Conservation (phyloP, 805 yeast species). For the Barnettozyma vustinii region DNA sequence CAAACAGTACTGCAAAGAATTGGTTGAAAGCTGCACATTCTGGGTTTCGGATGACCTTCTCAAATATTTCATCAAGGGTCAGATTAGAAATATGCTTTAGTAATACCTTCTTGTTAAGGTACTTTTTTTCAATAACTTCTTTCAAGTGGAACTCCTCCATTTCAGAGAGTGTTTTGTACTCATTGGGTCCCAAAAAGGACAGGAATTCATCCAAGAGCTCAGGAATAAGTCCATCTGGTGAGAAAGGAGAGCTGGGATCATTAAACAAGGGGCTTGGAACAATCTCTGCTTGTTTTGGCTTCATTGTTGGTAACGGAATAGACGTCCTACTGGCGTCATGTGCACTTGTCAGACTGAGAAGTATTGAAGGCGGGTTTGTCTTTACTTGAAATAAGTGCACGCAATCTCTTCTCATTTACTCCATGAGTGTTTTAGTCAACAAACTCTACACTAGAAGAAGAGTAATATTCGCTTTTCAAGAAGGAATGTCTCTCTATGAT, state of each 20-base stretch:
- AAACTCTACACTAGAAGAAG: background rate
- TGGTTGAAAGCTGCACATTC: background rate
- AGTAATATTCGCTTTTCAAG: background rate
- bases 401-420: background rate
- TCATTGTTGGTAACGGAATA: background rate
- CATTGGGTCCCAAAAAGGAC: background rate
- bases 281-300: background rate
- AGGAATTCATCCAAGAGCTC: background rate
- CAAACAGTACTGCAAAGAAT: background rate
- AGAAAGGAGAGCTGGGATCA: background rate
- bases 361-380: background rate
- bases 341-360: background rate
- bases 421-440: background rate
- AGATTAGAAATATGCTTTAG: background rate
- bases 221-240: background rate
- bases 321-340: no score
- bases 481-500: background rate
- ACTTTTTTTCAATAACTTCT: background rate
- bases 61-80: background rate
- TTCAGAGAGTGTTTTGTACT: background rate
- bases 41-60: background rate
- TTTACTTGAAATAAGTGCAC: background rate
- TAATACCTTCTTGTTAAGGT: background rate
- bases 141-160: background rate
- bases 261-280: background rate